Base-by-base conservation (phyloP, 2,329 filamentous ascomycete species). In the Pleomassaria siparia region DNA sequence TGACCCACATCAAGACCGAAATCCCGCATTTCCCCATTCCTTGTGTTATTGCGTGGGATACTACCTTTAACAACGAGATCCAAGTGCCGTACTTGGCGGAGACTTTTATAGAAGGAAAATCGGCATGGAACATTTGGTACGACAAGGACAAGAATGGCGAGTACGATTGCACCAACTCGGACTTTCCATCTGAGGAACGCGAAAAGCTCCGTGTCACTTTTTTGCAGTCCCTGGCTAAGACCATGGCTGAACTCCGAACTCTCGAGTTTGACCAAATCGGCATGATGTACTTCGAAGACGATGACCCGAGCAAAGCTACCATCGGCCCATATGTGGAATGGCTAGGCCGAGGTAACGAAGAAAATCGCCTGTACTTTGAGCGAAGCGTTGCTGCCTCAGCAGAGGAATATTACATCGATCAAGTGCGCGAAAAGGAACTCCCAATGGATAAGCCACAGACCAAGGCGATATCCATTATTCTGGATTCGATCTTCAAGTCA, bases 61-160 rank as follows among this genome's bases (percentile, higher is more conserved):
- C 35, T 11, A 41, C 51, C 12, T 30, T 46, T 15, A 41, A 50
- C 6, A 58, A 58, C 29, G 44, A 43, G 12, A 46, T 56, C 16
- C 20, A 28, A 1, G 46, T 40, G 11, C 55, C 55, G n/a, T 56
- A 40, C 32, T 43, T 54, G n/a, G 33, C 54, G 13, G 29, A 50
- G 53, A 45, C 25, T 7, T 32, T 8, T 44, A 36, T 33, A 10
- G 46, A n/a, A 3, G 40, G 13, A 13, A 22, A 20, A 22, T 33
- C 44, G 3, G 36, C 47, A 11, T 40, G 8, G 9, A n/a, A 48
- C 11, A 30, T 56, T 15, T 58, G 51, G 55, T 43, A 39, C 30
- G 43, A 36, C 12, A 16, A 36, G 20, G 22, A 28, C n/a, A 15
- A 37, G 20, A 22, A 43, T n/a, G 12, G 33, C 7, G 10, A 37